These are phyloP conservation scores for Diversispora epigaea DNA, from an alignment of 192 early-diverging fungal genomes.

Conservation along the genomic window DNA sequence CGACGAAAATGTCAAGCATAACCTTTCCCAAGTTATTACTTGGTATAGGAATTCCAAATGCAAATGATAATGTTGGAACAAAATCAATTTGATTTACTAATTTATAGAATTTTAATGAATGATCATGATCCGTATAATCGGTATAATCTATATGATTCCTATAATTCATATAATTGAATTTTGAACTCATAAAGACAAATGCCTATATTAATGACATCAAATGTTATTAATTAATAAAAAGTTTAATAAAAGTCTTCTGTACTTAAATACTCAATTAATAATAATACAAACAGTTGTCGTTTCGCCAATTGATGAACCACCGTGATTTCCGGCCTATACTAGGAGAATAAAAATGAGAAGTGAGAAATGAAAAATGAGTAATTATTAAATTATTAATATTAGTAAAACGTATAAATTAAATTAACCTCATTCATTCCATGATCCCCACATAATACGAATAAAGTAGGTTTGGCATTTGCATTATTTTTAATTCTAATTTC, in stretches of 20 bases:
- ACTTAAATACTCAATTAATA: neutral
- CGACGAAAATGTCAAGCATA: slow-evolving; percentile 76
- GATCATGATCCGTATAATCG: slow-evolving; percentile 28
- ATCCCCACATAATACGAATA: slow-evolving; percentile 79
- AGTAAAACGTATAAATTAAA: neutral
- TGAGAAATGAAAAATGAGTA: slow-evolving; percentile 1
- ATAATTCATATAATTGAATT: slow-evolving; percentile 33
- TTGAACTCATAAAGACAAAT: slow-evolving; percentile 50
- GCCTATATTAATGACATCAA: slow-evolving; percentile 32
- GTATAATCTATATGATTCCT: slow-evolving; percentile 41
- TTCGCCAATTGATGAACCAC: slow-evolving; percentile 55
- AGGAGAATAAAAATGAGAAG: neutral
- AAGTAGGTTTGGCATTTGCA: slow-evolving; percentile 52
- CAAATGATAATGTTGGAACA: slow-evolving; percentile 76
- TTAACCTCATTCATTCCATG: slow-evolving; percentile 82
- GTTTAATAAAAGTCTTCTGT: neutral
- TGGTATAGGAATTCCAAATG: slow-evolving; percentile 88
- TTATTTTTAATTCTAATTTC: slow-evolving; percentile 38
- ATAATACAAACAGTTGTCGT: slow-evolving; percentile 48
- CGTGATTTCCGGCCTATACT: slow-evolving; percentile 56
- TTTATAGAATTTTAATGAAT: slow-evolving; percentile 53
- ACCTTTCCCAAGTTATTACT: slow-evolving; percentile 88
- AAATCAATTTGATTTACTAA: slow-evolving; percentile 84
- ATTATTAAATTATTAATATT: neutral
- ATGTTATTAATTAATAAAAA: neutral